Base-by-base conservation (phyloP, 1,284 basidiomycete species). In the Cutaneotrichosporon cyanovorans region DNA sequence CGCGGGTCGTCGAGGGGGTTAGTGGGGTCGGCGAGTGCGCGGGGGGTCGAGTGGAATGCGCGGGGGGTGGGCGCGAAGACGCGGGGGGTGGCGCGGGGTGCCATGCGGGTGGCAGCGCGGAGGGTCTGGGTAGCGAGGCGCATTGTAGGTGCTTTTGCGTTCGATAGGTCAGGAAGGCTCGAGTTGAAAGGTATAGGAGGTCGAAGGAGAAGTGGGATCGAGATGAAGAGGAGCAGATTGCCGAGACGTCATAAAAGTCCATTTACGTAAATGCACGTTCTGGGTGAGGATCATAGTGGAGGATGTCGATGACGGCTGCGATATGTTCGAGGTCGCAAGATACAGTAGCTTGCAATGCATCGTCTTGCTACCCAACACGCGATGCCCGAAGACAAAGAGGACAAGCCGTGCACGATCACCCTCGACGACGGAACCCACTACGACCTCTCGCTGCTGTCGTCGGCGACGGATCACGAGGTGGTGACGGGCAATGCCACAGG, bases 391-490 rank as follows among this genome's bases (percentile, higher is more conserved):
- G 16, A 8, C 5, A 34, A 34, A 34, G 32, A 34, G 19, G 16
- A 8, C 5, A 34, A 34, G n/a, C 9, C 9, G 19, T 69, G 68
- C 48, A 69, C 61, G 2, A 51, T 68, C 42, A 69, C 67, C 1
- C 56, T 69, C 11, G 45, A 46, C 11, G 66, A 70, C 47, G 67
- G 68, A 15, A 69, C 66, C 16, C 63, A 67, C 51, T 72, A 65
- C 50, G 69, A 70, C 49, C 60, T 72, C 21, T 61, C 59, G 15
- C 53, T 57, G 3, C 58, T 72, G 4, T 47, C 58, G 11, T 63
- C 63, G 3, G 50, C 61, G 8, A 48, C 50, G n/a, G 67, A 69
- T 49, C 68, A 68, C 40, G 46, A 50, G n/a, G 58, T 61, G 19
- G 44, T 51, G 35, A 56, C 58, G 10, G 60, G 61, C n/a, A 21